phyloP scores from a whole-genome alignment of 2,329 filamentous ascomycete genomes.

The Aureobasidium uvarum region DNA sequence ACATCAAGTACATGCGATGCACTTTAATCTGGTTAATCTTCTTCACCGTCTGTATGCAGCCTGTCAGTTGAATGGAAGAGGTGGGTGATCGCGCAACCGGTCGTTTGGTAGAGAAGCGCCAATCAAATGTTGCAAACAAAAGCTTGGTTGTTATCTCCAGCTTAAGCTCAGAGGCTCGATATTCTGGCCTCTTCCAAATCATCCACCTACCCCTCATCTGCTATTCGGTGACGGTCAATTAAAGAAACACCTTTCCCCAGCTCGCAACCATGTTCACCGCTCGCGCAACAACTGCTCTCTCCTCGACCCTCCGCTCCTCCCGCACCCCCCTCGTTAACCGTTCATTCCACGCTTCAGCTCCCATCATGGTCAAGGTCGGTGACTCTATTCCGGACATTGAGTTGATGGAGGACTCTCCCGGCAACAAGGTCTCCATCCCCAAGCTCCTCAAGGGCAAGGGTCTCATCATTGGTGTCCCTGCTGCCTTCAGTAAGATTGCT shows the following conservation, averaged over 20 bases:
- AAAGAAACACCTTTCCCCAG: conserved; percentile 19
- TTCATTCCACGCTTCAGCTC: conserved; percentile 64
- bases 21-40: background rate
- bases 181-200: conserved; percentile 20
- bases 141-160: conserved; percentile 9
- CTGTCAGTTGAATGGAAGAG: background rate
- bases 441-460: conserved; percentile 74
- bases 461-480: conserved; percentile 78
- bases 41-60: background rate
- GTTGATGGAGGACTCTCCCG: conserved; percentile 80
- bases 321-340: conserved; percentile 28
- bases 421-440: conserved; percentile 85
- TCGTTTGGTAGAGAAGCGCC: conserved; percentile 3
- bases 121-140: conserved; percentile 14
- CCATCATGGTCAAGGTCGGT: conserved; percentile 68
- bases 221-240: background rate
- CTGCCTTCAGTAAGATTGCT: conserved; percentile 43
- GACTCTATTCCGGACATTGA: conserved; percentile 76
- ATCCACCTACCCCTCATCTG: conserved; percentile 22
- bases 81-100: conserved; percentile 5
- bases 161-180: conserved; percentile 23
- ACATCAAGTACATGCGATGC: background rate
- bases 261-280: conserved; percentile 34
- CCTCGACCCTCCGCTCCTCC: conserved; percentile 29
- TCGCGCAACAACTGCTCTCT: conserved; percentile 31